Percentiles rank a stretch among this genome's conserved stretches.
Evolutionary conservation across 2,329 filamentous ascomycete species (phyloP).

Genomic region (Pseudodiploospora longispora): DNA sequence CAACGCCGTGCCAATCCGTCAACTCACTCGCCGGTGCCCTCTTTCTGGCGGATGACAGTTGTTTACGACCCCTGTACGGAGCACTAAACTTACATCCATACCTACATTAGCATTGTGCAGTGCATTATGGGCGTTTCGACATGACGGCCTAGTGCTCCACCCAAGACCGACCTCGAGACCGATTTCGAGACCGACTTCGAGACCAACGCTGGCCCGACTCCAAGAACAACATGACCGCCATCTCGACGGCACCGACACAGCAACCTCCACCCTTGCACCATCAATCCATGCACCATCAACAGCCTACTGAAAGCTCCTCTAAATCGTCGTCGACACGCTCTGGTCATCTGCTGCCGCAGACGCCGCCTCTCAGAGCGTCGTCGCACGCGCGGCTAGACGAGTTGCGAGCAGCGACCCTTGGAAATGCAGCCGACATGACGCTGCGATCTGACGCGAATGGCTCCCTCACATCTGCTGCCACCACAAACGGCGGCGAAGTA

Average conservation of each 20-base stretch:
- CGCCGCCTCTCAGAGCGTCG: slow-evolving; percentile 12
- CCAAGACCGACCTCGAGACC: slow-evolving; percentile 1
- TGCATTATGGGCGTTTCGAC: slow-evolving; percentile 3
- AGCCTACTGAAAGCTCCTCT: slow-evolving; percentile 16
- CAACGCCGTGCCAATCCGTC: no score
- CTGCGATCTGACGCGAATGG: slow-evolving; percentile 24
- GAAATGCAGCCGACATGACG: slow-evolving; percentile 22
- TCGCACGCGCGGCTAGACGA: slow-evolving; percentile 16
- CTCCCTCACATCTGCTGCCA: slow-evolving; percentile 18
- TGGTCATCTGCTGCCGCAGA: slow-evolving; percentile 8
- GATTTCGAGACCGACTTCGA: no score
- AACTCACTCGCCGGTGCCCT: no score
- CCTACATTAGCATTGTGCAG: no score
- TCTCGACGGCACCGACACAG: slow-evolving; percentile 8
- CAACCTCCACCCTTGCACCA: slow-evolving; percentile 8
- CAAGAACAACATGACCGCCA: slow-evolving; percentile 10
- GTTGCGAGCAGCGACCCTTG: slow-evolving; percentile 13
- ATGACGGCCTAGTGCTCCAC: slow-evolving; percentile 10
- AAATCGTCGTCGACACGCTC: slow-evolving; percentile 9
- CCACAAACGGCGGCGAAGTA: slow-evolving; percentile 22
- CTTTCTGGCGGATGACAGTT: no score
- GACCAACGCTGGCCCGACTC: no score
- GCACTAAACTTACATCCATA: no score
- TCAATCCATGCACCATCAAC: slow-evolving; percentile 10
- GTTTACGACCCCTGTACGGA: no score